Evolutionary conservation across 2,329 filamentous ascomycete genomes (phyloP).

Genomic region (Verticillium longisporum): DNA sequence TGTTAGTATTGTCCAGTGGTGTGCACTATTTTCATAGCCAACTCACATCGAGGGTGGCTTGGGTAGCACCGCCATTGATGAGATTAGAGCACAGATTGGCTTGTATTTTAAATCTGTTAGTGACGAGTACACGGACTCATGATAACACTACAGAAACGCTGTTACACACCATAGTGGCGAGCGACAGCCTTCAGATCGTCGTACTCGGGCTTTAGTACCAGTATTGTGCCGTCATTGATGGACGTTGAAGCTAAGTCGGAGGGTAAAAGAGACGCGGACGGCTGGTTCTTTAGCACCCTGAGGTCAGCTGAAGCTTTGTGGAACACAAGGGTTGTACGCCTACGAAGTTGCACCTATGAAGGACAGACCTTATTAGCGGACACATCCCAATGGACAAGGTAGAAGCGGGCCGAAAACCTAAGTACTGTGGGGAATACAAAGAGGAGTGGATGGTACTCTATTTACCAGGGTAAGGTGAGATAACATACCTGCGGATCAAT

Average conservation of each 20-base stretch:
- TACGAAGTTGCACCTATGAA: constrained; percentile 20
- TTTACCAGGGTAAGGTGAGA: not conserved
- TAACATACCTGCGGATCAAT: constrained; percentile 50
- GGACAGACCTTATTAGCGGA: not conserved
- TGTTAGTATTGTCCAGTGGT: not conserved
- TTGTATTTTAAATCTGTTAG: constrained; percentile 14
- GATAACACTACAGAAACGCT: not conserved
- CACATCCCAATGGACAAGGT: not conserved
- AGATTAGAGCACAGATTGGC: constrained; percentile 43
- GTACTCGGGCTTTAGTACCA: constrained; percentile 55
- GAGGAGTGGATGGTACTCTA: not conserved
- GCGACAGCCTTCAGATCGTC: constrained; percentile 45
- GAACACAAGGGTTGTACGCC: constrained; percentile 6
- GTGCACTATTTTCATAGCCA: not conserved
- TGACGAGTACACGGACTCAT: not conserved
- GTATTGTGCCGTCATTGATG: constrained; percentile 26
- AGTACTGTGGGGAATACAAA: not conserved
- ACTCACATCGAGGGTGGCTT: constrained; percentile 39
- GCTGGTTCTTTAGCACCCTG: not conserved
- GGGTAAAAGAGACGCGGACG: not conserved
- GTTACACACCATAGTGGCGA: constrained; percentile 47
- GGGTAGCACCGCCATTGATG: constrained; percentile 37
- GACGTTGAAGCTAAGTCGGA: not conserved
- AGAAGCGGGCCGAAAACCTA: not conserved
- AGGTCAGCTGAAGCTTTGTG: not conserved